Percentiles rank a stretch among this genome's conserved stretches.
These are phyloP conservation scores for Aspergillus pseudonomiae DNA, from an alignment of 2,329 filamentous ascomycete species.

Conservation along the genomic window DNA sequence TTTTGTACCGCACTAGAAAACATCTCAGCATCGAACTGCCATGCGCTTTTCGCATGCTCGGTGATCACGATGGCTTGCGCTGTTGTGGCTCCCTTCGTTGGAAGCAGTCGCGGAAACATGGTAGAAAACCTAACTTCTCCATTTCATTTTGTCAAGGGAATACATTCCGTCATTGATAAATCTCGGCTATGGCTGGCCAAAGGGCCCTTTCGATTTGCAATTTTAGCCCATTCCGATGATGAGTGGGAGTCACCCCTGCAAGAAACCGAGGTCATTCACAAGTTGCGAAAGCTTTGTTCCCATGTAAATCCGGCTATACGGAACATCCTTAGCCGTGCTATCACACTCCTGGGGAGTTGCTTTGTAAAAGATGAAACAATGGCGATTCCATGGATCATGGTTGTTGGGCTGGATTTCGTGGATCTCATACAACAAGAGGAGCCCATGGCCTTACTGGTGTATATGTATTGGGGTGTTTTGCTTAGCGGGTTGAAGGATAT, in stretches of 20 bases:
- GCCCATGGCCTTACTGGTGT: not conserved
- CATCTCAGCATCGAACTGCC: not conserved
- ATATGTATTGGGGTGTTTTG: not conserved
- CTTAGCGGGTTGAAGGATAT: not conserved
- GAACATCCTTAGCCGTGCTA: not conserved
- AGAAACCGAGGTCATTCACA: not conserved
- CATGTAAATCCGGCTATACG: not conserved
- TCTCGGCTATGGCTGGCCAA: not conserved
- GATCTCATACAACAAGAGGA: not conserved
- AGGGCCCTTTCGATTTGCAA: not conserved
- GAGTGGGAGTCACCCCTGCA: not conserved
- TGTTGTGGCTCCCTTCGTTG: not conserved
- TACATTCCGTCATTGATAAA: not conserved
- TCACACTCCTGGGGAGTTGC: not conserved
- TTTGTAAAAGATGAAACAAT: not conserved
- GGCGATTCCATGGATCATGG: not conserved
- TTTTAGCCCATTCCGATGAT: not conserved
- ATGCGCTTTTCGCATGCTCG: not conserved
- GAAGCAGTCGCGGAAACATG: not conserved
- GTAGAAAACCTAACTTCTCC: not conserved
- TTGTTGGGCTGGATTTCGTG: not conserved
- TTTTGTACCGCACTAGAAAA: not conserved
- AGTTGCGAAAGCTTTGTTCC: not conserved
- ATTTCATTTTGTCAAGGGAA: not conserved
- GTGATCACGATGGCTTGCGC: not conserved